A percentile compares a stretch with the other conserved stretches of the same genome.
Evolutionary conservation across 2,329 filamentous ascomycete species (phyloP).

Genomic region (Calonectria fujianensis): DNA sequence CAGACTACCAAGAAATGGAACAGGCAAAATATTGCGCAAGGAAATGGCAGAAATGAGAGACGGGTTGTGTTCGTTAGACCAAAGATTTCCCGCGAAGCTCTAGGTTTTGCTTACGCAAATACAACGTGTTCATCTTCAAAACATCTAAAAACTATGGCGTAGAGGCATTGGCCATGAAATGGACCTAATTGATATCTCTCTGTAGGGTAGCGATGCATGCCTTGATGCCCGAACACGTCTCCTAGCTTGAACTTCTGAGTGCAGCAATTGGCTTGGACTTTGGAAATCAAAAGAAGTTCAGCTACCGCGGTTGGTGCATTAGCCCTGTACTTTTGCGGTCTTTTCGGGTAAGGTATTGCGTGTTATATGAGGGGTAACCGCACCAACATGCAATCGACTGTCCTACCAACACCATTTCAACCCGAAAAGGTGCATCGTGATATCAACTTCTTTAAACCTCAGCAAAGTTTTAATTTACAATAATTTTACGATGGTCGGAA

Average conservation of each 20-base stretch:
- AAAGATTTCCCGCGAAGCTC: constrained; percentile 42
- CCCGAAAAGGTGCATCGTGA: background rate
- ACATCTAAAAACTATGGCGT: background rate
- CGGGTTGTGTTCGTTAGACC: constrained; percentile 57
- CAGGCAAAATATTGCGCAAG: constrained; percentile 61
- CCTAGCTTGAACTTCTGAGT: background rate
- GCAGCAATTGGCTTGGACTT: background rate
- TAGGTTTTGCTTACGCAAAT: constrained; percentile 11
- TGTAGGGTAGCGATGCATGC: background rate
- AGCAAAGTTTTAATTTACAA: too few species aligned
- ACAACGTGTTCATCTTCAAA: background rate
- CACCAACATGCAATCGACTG: background rate
- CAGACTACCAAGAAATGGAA: constrained; percentile 60
- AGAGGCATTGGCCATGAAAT: background rate
- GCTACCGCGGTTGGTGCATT: background rate
- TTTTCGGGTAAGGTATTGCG: constrained; percentile 14
- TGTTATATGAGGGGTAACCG: background rate
- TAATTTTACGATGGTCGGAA: constrained; percentile 28
- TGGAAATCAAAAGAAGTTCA: background rate
- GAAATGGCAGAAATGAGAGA: constrained; percentile 57
- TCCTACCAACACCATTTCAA: background rate
- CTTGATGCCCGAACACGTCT: too few species aligned
- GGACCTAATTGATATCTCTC: background rate
- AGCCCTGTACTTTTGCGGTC: background rate
- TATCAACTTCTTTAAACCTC: background rate